Evolutionary conservation across 768 basidiomycete species (phyloP).

Genomic region (Leccinum broughii): DNA sequence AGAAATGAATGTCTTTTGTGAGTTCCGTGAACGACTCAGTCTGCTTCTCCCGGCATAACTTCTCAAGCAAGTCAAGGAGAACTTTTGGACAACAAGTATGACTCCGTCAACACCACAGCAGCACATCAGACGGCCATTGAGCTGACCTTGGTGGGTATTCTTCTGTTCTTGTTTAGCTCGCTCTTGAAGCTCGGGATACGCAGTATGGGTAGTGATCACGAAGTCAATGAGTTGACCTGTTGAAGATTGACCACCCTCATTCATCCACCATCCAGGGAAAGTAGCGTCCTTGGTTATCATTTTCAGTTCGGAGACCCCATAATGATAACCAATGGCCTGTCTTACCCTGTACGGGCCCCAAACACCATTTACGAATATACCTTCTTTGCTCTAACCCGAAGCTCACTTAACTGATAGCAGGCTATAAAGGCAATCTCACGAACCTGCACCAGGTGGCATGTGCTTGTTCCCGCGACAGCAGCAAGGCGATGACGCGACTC

Average conservation of each 20-base stretch:
- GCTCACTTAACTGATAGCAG: not conserved
- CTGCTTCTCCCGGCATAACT: constrained; percentile 53
- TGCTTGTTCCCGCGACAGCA: constrained; percentile 94
- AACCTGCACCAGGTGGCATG: constrained; percentile 92
- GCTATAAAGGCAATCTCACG: constrained; percentile 6
- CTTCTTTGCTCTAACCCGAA: constrained; percentile 64
- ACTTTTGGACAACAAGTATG: constrained; percentile 41
- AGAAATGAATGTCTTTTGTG: constrained; percentile 88
- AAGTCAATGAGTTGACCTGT: constrained; percentile 96
- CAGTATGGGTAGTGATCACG: constrained; percentile 88
- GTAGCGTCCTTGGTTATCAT: constrained; percentile 63
- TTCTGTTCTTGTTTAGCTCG: constrained; percentile 58
- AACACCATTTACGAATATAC: constrained; percentile 86
- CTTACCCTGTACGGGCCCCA: constrained; percentile 87
- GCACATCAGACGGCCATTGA: not conserved
- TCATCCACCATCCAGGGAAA: constrained; percentile 99
- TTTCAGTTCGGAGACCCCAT: constrained; percentile 4
- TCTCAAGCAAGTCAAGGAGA: constrained; percentile 71
- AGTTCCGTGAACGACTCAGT: constrained; percentile 75
- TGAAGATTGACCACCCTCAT: constrained; percentile 97
- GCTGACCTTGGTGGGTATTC: constrained; percentile 56
- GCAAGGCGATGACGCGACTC: constrained; percentile 85
- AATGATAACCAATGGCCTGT: not conserved
- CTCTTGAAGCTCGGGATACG: constrained; percentile 70
- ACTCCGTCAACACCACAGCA: not conserved